Conservation (phyloP, 23 red algal species). For the Gracilaria gracilis region DNA sequence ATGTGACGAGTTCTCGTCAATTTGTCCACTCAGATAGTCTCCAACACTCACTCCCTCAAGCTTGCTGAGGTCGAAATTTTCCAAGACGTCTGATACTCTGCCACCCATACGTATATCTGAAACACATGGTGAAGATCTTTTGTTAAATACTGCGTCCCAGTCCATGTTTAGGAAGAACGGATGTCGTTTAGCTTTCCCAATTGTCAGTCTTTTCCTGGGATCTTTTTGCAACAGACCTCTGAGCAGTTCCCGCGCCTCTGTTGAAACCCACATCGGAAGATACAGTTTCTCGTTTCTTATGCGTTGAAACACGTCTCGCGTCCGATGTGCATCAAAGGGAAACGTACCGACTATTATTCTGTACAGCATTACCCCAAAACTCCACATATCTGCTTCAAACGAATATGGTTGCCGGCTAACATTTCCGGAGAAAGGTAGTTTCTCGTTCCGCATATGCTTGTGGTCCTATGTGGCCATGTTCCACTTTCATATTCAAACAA, state of each 20-base stretch:
- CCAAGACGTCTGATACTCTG: conserved; percentile 12
- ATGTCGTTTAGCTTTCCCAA: conserved; percentile 11
- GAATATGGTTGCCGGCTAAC: conserved; percentile 40
- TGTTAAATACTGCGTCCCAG: conserved; percentile 46
- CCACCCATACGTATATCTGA: background rate
- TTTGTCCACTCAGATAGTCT: conserved; percentile 29
- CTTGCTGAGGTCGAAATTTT: conserved; percentile 65
- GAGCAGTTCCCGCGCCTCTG: conserved; percentile 19
- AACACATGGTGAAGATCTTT: background rate
- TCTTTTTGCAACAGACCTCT: conserved; percentile 55
- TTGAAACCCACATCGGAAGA: conserved; percentile 34
- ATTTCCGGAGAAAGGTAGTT: conserved; percentile 67
- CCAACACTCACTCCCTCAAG: conserved; percentile 56
- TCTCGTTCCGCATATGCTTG: conserved; percentile 65
- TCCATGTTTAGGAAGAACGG: conserved; percentile 52
- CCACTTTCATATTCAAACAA: background rate
- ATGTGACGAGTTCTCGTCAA: background rate
- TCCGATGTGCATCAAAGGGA: conserved; percentile 55
- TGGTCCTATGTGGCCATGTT: background rate
- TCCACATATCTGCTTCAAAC: conserved; percentile 63
- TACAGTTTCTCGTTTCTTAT: conserved; percentile 14
- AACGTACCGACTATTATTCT: conserved; percentile 48
- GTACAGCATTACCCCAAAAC: conserved; percentile 63
- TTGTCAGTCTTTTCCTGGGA: background rate
- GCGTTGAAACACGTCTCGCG: conserved; percentile 61